Evolutionary conservation across 176 grass and related monocot species (phyloP).

Genomic region (Aegilops speltoides): DNA sequence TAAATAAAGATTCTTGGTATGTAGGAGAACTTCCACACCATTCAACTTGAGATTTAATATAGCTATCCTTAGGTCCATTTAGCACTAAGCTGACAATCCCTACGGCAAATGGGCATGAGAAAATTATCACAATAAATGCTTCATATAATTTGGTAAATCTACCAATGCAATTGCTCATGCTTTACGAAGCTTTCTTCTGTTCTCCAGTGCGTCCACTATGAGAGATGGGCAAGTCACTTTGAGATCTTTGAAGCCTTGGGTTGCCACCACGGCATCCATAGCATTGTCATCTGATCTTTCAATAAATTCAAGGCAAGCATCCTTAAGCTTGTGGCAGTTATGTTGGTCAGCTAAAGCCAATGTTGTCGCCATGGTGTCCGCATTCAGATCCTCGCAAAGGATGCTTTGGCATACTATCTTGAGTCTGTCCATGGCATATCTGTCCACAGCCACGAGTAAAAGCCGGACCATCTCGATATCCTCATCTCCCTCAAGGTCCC

Average conservation of each 20-base stretch:
- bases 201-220: background rate
- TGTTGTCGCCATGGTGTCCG: background rate
- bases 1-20: too few relatives aligned
- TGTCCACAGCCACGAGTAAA: background rate
- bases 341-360: background rate
- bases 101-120: background rate
- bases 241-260: conserved; percentile 1
- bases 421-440: background rate
- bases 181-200: background rate
- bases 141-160: background rate
- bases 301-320: background rate
- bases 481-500: too few relatives aligned
- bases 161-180: background rate
- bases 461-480: background rate
- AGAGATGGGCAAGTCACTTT: background rate
- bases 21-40: background rate
- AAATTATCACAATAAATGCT: background rate
- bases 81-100: background rate
- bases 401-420: background rate
- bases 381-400: background rate
- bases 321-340: background rate
- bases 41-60: background rate
- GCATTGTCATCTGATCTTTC: background rate
- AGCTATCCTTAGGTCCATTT: background rate
- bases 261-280: background rate